Base-by-base conservation (phyloP, 2,329 filamentous ascomycete genomes). In the Exophiala spinifera region DNA sequence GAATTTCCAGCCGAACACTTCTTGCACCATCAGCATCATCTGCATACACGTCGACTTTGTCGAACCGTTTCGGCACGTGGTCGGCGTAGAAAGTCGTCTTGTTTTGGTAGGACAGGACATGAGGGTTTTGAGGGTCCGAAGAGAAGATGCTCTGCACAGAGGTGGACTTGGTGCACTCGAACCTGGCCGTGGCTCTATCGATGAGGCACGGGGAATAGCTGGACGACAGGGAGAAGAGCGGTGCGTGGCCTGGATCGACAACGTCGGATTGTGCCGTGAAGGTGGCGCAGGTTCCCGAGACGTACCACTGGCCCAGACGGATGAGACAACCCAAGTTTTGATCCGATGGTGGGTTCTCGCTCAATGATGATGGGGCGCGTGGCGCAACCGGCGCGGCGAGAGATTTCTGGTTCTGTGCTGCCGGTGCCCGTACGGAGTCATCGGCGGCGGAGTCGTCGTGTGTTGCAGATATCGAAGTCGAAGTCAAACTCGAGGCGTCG, bases 261-360 rank as follows among this genome's bases (percentile, higher is more conserved):
- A 60, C 56, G 25, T 63, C 57, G 6, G 74, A 55, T 3, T 77
- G 70, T 3, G 83, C 82, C 0, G 77, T 82, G 66, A 82, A 86
- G 0, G 80, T 86, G 1, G 86, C 86, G 64, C 85, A 88, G 0
- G 84, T 86, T 1, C 85, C 85, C 1, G 75, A 78, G 0, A 78
- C 77, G 65, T 86, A 89, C 86, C 86, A 89, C 0, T 79, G 81
- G 0, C 86, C 86, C 8, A 71, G 75, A 51, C 79, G 79, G 65
- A 88, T 89, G 54, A 89, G 76, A 62, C 85, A 89, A n/a, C 86
- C 86, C 6, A n/a, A n/a, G n/a, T 76, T 13, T 25, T 39, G 17
- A 25, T 31, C 10, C 28, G 28, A 31, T 11, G 6, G 28, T 31
- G 28, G 3, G 28, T 10, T 31, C 6, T 31, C 28, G 10, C 10